Conservation (phyloP, 371 early-diverging fungal species). For the Vavraia culicis region DNA sequence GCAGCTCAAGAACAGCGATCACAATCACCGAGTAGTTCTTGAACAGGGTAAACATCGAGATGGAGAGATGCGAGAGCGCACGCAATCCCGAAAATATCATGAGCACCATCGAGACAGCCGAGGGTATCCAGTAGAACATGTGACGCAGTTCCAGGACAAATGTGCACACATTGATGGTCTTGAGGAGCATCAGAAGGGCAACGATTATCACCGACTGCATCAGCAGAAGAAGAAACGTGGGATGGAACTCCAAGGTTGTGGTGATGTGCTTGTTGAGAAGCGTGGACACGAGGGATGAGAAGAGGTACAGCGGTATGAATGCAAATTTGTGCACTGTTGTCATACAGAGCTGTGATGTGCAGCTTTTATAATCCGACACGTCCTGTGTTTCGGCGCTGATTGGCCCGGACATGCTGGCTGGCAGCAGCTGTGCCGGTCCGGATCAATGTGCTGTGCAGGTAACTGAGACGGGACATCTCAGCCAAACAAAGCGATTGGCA, state of each 20-base stretch:
- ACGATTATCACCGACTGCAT: slow-evolving; percentile 34
- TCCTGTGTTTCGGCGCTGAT: too few relatives aligned
- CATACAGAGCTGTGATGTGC: too few relatives aligned
- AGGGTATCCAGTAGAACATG: slow-evolving; percentile 60
- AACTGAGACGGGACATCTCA: too few relatives aligned
- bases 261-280: slow-evolving; percentile 41
- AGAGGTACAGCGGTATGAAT: slow-evolving; percentile 5
- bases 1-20: slow-evolving; percentile 70
- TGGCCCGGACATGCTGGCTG: too few relatives aligned
- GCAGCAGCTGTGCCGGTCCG: too few relatives aligned
- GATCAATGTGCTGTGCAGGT: too few relatives aligned
- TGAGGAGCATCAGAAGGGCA: slow-evolving; percentile 5
- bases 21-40: slow-evolving; percentile 89
- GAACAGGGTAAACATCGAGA: slow-evolving; percentile 74
- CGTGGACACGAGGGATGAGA: slow-evolving; percentile 28
- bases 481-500: too few relatives aligned
- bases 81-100: slow-evolving; percentile 92
- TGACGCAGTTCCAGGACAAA: slow-evolving; percentile 19
- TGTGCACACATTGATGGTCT: not conserved
- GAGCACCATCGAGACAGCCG: slow-evolving; percentile 57
- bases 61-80: slow-evolving; percentile 62
- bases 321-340: too few relatives aligned
- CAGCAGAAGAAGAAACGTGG: slow-evolving; percentile 27
- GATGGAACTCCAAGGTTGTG: slow-evolving; percentile 15
- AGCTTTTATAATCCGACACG: too few relatives aligned